A percentile compares a stretch with the other conserved stretches of the same genome.
Evolutionary conservation across 2,329 filamentous ascomycete species (phyloP).

Genomic region (Fusarium humuli): DNA sequence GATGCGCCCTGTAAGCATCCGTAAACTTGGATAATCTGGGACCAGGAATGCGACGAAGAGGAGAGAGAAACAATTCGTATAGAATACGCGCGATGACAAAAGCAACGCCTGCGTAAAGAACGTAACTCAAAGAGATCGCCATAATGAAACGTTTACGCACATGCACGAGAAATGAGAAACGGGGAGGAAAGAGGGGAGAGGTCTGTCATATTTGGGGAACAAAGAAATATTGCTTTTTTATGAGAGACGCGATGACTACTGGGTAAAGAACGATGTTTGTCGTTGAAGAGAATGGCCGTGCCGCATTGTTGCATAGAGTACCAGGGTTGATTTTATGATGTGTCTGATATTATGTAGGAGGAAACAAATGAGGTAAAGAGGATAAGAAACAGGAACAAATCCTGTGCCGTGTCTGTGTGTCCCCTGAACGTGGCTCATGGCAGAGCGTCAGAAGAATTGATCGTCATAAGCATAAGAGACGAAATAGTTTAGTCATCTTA

Average conservation of each 20-base stretch:
- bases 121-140: constrained; percentile 11
- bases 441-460: no score
- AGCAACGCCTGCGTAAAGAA: constrained; percentile 13
- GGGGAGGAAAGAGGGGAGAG: not conserved
- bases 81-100: constrained; percentile 12
- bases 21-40: constrained; percentile 25
- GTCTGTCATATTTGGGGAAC: constrained; percentile 7
- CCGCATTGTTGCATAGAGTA: not conserved
- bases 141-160: constrained; percentile 4
- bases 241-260: not conserved
- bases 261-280: not conserved
- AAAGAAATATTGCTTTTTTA: constrained; percentile 20
- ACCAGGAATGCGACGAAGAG: constrained; percentile 28
- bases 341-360: not conserved
- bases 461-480: no score
- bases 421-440: not conserved
- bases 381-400: not conserved
- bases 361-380: not conserved
- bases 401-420: not conserved
- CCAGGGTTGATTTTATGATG: constrained; percentile 7
- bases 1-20: constrained; percentile 32
- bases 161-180: not conserved
- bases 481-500: no score
- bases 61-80: constrained; percentile 30
- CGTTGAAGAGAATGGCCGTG: not conserved